Evolutionary conservation across 1,284 basidiomycete genomes (phyloP).

Genomic region (Somion occarium): DNA sequence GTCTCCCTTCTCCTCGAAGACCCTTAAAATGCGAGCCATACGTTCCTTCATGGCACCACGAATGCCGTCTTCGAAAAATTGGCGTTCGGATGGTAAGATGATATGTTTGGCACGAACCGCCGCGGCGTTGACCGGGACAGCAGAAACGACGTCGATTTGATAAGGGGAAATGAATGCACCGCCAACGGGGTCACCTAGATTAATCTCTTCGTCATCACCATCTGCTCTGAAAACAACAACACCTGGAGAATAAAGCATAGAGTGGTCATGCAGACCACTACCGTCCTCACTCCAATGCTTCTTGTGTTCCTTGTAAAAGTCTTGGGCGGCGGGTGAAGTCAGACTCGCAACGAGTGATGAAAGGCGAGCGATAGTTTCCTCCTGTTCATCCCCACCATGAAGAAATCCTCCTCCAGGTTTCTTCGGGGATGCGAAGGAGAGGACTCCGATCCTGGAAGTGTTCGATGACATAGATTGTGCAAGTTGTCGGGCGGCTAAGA

Average conservation of each 20-base stretch:
- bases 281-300: constrained; percentile 30
- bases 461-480: constrained; percentile 5
- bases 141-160: constrained; percentile 39
- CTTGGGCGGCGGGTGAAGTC: constrained; percentile 29
- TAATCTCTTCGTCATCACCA: constrained; percentile 20
- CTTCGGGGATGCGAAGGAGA: constrained; percentile 43
- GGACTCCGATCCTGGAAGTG: constrained; percentile 32
- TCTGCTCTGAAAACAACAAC: constrained; percentile 46
- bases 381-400: constrained; percentile 43
- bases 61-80: constrained; percentile 36
- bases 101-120: constrained; percentile 36
- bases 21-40: constrained; percentile 38
- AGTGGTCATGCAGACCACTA: constrained; percentile 39
- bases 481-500: constrained; percentile 28
- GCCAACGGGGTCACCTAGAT: constrained; percentile 20
- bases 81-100: constrained; percentile 30
- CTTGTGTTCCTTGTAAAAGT: constrained; percentile 41
- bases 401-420: constrained; percentile 43
- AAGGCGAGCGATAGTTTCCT: constrained; percentile 39
- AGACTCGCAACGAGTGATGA: constrained; percentile 42
- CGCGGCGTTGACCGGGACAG: constrained; percentile 39
- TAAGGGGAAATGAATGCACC: constrained; percentile 38
- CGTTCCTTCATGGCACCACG: constrained; percentile 35
- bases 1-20: constrained; percentile 43
- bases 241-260: constrained; percentile 46